Percentiles rank a stretch among this genome's conserved stretches.
Conservation (phyloP, 2,329 filamentous ascomycete genomes). For the Zalaria sp. region DNA sequence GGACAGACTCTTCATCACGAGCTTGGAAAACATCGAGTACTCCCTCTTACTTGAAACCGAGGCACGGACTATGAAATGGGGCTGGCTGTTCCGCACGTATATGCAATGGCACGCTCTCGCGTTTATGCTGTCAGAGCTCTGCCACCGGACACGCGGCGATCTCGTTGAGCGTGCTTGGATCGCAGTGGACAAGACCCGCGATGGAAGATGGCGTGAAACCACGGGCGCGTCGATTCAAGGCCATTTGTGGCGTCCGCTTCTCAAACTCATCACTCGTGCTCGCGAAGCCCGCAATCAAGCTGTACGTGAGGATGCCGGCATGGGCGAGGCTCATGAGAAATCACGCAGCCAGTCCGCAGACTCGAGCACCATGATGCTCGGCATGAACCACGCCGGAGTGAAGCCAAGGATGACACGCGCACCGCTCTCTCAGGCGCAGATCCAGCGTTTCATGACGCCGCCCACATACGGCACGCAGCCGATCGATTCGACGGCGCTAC, state of each 20-base stretch:
- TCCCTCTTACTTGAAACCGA: constrained; percentile 52
- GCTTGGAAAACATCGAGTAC: constrained; percentile 63
- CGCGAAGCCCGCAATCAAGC: constrained; percentile 38
- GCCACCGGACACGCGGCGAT: constrained; percentile 40
- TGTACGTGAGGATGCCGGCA: constrained; percentile 20
- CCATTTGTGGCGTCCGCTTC: constrained; percentile 49
- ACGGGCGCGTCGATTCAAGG: constrained; percentile 17
- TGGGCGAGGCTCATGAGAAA: not conserved
- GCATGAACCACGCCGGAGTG: not conserved
- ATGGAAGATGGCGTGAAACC: constrained; percentile 25
- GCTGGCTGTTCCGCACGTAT: constrained; percentile 50
- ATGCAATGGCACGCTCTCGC: constrained; percentile 53
- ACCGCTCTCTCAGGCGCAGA: constrained; percentile 18
- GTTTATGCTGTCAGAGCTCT: constrained; percentile 46
- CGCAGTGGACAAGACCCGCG: constrained; percentile 35
- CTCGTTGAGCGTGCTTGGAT: constrained; percentile 47
- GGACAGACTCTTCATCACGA: constrained; percentile 56
- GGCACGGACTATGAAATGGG: constrained; percentile 45
- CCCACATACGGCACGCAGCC: constrained; percentile 17
- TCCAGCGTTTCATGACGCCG: constrained; percentile 17
- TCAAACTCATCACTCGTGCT: constrained; percentile 46
- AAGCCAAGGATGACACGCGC: constrained; percentile 15
- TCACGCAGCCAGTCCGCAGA: not conserved
- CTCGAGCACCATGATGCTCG: not conserved
- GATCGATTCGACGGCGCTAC: constrained; percentile 17